A percentile compares a stretch with the other conserved stretches of the same genome.
phyloP scores from a whole-genome alignment of 257 asterid species.

The Verbascum thapsus region DNA sequence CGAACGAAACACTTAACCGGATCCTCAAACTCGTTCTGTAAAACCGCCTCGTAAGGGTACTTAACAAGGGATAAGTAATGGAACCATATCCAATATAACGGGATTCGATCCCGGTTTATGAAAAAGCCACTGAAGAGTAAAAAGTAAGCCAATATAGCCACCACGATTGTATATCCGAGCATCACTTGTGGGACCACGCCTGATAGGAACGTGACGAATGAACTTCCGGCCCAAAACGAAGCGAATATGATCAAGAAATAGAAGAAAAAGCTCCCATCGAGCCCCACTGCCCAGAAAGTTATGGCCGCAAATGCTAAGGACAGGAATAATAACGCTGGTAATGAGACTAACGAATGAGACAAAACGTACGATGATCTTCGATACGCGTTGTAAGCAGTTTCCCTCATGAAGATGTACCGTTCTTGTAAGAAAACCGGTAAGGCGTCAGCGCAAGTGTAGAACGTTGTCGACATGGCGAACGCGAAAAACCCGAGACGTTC shows the following conservation, averaged over 20 bases:
- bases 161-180: conserved; percentile 72
- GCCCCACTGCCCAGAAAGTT: conserved; percentile 75
- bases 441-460: conserved; percentile 81
- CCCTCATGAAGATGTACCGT: conserved; percentile 71
- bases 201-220: conserved; percentile 74
- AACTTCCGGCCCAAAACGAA: conserved; percentile 76
- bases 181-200: conserved; percentile 72
- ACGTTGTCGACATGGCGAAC: conserved; percentile 72
- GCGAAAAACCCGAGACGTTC: conserved; percentile 79
- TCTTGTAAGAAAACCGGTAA: conserved; percentile 75
- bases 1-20: conserved; percentile 54
- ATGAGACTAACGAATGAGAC: conserved; percentile 53
- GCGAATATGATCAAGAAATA: conserved; percentile 55
- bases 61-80: conserved; percentile 70
- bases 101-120: conserved; percentile 68
- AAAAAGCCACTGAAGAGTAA: conserved; percentile 77
- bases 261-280: conserved; percentile 63
- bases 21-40: conserved; percentile 59
- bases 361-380: conserved; percentile 66
- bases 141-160: conserved; percentile 63
- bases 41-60: conserved; percentile 75
- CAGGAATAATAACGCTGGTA: conserved; percentile 54
- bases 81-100: conserved; percentile 82
- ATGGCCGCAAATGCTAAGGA: conserved; percentile 47
- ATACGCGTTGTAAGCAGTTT: conserved; percentile 69